Conservation (phyloP, 352 stramenopile genomes). For the Phytopythium kandeliae region DNA sequence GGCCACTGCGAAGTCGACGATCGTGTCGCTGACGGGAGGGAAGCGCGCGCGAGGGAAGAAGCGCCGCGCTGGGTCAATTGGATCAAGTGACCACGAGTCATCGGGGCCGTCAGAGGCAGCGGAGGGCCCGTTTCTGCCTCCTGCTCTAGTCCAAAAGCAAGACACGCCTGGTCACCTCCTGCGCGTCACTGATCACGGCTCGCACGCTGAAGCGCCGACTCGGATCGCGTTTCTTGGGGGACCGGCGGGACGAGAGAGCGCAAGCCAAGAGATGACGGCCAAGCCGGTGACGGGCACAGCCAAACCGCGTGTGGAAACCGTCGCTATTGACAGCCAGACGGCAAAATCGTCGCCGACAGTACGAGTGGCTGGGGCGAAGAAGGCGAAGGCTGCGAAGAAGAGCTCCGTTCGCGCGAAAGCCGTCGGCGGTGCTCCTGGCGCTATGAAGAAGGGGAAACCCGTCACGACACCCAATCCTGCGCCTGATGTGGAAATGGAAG, state of each 20-base stretch:
- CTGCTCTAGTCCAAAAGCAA: no score
- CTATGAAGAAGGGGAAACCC: not conserved
- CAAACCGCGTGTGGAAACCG: no score
- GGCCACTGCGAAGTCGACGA: constrained; percentile 8
- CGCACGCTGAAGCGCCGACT: not conserved
- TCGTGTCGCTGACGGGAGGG: constrained; percentile 14
- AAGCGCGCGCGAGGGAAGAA: constrained; percentile 17
- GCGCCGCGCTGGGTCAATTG: constrained; percentile 2
- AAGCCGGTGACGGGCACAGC: no score
- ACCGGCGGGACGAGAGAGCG: not conserved
- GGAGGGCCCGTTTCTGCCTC: no score
- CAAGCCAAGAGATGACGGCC: not conserved
- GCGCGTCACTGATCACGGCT: not conserved
- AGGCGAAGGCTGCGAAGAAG: not conserved
- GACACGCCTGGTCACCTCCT: no score
- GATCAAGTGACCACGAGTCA: constrained; percentile 2
- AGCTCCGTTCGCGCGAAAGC: not conserved
- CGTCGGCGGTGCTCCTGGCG: not conserved
- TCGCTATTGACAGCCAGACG: no score
- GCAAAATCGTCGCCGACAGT: no score
- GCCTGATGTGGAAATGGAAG: not conserved
- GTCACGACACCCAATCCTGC: not conserved
- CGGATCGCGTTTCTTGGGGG: not conserved
- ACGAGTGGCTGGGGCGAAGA: not conserved
- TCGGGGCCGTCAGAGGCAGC: not conserved